Conservation (phyloP, 2,329 filamentous ascomycete species). For the Epichloe gansuensis region DNA sequence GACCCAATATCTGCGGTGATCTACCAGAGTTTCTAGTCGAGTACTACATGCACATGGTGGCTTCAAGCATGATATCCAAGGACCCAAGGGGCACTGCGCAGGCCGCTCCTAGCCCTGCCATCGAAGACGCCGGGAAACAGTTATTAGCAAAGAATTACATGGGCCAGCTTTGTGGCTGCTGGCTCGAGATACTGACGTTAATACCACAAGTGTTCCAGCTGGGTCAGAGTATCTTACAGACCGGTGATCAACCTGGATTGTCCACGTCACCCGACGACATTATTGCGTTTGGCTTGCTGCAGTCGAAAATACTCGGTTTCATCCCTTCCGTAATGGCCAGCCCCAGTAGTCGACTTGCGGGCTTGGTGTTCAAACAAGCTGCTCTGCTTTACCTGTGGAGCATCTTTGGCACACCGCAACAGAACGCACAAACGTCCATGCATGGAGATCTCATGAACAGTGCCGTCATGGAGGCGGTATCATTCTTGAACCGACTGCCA, state of each 20-base stretch:
- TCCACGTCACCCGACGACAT: constrained; percentile 26
- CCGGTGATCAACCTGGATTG: not conserved
- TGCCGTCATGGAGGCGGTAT: constrained; percentile 19
- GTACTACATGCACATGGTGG: constrained; percentile 35
- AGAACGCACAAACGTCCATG: constrained; percentile 9
- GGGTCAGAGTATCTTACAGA: constrained; percentile 26
- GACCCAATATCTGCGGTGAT: constrained; percentile 21
- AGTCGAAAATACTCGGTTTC: constrained; percentile 29
- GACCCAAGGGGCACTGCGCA: constrained; percentile 18
- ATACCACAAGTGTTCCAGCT: constrained; percentile 30
- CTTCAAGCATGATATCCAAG: constrained; percentile 35
- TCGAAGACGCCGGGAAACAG: constrained; percentile 18
- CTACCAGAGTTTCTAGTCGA: constrained; percentile 34
- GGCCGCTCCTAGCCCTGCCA: constrained; percentile 19
- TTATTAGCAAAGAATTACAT: constrained; percentile 21
- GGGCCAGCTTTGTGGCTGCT: constrained; percentile 27
- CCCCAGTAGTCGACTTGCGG: constrained; percentile 26
- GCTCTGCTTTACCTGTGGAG: constrained; percentile 30
- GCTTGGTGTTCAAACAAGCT: constrained; percentile 32
- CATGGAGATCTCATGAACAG: constrained; percentile 16
- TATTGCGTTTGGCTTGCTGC: constrained; percentile 29
- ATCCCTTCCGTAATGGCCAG: constrained; percentile 22
- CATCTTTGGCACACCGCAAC: constrained; percentile 19
- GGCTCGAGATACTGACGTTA: constrained; percentile 25
- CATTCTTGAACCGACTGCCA: constrained; percentile 20